Evolutionary conservation across 2,329 filamentous ascomycete species (phyloP).

Genomic region (Claviceps maximensis): DNA sequence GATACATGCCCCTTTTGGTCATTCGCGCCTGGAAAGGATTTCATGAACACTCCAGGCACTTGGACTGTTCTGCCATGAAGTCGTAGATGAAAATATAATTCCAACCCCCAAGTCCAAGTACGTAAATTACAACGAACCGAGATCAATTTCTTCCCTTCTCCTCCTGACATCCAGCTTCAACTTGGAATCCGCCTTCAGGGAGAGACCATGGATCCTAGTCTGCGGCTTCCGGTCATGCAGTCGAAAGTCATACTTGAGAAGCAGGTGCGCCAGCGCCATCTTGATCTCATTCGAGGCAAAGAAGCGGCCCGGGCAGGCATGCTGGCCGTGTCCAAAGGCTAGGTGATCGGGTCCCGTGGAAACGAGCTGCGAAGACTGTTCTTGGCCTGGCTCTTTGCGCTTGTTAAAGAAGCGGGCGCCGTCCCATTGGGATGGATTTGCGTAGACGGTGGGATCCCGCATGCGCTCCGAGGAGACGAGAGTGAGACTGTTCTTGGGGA

Average conservation of each 20-base stretch:
- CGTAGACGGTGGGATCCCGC: neutral
- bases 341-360: slow-evolving; percentile 34
- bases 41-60: too few species aligned
- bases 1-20: too few species aligned
- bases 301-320: slow-evolving; percentile 40
- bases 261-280: slow-evolving; percentile 33
- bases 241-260: slow-evolving; percentile 33
- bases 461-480: slow-evolving; percentile 1
- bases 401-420: slow-evolving; percentile 31
- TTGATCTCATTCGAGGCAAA: slow-evolving; percentile 41
- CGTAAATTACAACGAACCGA: neutral
- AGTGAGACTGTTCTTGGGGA: slow-evolving; percentile 3
- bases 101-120: neutral
- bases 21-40: too few species aligned
- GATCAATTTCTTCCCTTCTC: neutral
- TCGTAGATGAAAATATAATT: too few species aligned
- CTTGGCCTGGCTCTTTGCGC: slow-evolving; percentile 22
- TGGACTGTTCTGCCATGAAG: too few species aligned
- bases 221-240: neutral
- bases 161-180: slow-evolving; percentile 1
- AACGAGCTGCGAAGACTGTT: slow-evolving; percentile 27
- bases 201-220: neutral
- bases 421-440: slow-evolving; percentile 21
- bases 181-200: neutral
- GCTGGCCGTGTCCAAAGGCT: slow-evolving; percentile 40